Base-by-base conservation (phyloP, 148 eudicot species). In the Dysphania ambrosioides region DNA sequence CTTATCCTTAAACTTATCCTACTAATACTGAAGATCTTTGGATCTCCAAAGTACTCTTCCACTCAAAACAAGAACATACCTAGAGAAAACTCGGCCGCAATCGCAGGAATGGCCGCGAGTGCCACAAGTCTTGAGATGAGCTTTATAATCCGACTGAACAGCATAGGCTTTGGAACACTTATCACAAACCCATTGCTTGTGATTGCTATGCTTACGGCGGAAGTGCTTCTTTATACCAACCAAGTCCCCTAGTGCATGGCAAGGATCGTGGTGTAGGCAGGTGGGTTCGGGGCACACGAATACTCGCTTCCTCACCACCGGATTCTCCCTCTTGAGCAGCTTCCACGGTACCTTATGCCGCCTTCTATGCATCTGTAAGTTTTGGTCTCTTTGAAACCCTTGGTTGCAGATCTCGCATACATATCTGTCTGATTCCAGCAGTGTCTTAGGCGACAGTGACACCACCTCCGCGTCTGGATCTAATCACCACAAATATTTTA, bases 381-480 rank as follows among this genome's bases (percentile, higher is more conserved):
- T 93, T 71, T 93, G 98, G 77, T 93, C 98, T 13, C 98, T 76
- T 49, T 93, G 98, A 67, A 93, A 93, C 62, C 98, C 98, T 74
- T 93, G 97, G 70, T 87, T 89, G 81, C 98, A 93, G 84, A 93
- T 93, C 95, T 93, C 98, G 66, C 98, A 93, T 10, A 93, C 89
- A 71, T 89, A 93, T 23, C 94, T 77, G 65, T 93, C 97, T 13
- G 98, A 91, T 71, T 91, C 98, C 13, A 93, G 72, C 1, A 93
- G 81, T 2, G 95, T 93, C 79, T 88, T 87, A 0, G 98, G 97
- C 0, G 98, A 93, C 0, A 93, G 75, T 0, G 98, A 88, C 7
- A 93, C 95, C 21, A 93, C 98, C 57, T 93, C 95, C 44, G 98
- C 98, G 73, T 93, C 98, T 10, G 98, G 98, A 91, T 93, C 98